A percentile compares a stretch with the other conserved stretches of the same genome.
Evolutionary conservation across 2,329 filamentous ascomycete genomes (phyloP).

Genomic region (Colletotrichum magnum): DNA sequence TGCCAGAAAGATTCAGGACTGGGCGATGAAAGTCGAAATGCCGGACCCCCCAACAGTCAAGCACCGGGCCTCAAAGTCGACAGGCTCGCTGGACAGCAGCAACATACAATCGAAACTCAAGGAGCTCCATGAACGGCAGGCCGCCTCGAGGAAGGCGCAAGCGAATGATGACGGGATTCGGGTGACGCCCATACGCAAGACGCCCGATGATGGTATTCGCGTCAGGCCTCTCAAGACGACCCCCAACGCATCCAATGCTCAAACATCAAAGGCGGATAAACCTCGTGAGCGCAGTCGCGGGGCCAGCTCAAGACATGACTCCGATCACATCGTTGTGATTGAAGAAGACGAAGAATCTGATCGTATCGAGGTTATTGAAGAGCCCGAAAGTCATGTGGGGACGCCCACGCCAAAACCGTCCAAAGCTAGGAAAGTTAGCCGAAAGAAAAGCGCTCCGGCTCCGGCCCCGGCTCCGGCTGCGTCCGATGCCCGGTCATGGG

Average conservation of each 20-base stretch:
- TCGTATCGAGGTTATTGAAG: conserved; percentile 51
- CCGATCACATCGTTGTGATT: conserved; percentile 49
- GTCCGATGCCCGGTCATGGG: conserved; percentile 47
- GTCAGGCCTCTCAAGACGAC: conserved; percentile 44
- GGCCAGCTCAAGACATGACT: conserved; percentile 44
- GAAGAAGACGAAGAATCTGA: conserved; percentile 42
- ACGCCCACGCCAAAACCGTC: conserved; percentile 52
- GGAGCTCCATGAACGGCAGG: conserved; percentile 37
- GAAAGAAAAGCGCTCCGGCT: conserved; percentile 30
- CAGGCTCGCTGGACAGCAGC: conserved; percentile 47
- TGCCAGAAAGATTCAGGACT: conserved; percentile 73
- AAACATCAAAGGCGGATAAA: conserved; percentile 43
- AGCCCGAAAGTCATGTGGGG: conserved; percentile 53
- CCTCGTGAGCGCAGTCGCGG: conserved; percentile 39
- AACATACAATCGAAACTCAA: conserved; percentile 43
- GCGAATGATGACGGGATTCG: conserved; percentile 59
- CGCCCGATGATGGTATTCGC: conserved; percentile 51
- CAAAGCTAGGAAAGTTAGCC: conserved; percentile 27
- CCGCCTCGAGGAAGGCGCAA: conserved; percentile 40
- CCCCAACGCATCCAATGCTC: conserved; percentile 38
- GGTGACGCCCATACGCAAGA: conserved; percentile 56
- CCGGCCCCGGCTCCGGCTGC: conserved; percentile 18
- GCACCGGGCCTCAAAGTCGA: conserved; percentile 54
- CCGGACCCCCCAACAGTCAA: conserved; percentile 57
- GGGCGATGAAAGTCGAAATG: conserved; percentile 70